A percentile compares a stretch with the other conserved stretches of the same genome.
Conservation (phyloP, 2,329 filamentous ascomycete genomes). For the Phialophora expanda region DNA sequence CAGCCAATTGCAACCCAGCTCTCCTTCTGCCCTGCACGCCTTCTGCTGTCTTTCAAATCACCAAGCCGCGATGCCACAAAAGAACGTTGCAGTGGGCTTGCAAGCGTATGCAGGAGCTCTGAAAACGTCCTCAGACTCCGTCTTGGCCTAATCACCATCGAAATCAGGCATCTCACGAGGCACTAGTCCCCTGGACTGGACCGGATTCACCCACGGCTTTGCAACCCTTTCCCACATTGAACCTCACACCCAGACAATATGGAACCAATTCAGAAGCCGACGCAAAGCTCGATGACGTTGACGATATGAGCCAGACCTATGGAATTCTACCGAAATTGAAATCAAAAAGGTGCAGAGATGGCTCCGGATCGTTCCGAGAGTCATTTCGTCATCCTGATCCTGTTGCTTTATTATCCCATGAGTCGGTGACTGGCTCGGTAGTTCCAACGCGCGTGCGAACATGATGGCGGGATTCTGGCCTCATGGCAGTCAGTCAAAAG, state of each 20-base stretch:
- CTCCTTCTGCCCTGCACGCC: background rate
- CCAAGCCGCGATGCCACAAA: background rate
- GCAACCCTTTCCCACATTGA: background rate
- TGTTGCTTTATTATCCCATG: background rate
- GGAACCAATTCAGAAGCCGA: background rate
- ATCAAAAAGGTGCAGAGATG: background rate
- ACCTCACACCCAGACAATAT: background rate
- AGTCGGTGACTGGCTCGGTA: background rate
- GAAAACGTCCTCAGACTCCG: background rate
- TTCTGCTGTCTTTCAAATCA: background rate
- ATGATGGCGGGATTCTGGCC: background rate
- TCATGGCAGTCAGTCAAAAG: background rate
- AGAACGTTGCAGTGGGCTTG: slow-evolving; percentile 1
- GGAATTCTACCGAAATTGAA: background rate
- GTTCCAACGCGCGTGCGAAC: background rate
- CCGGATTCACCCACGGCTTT: background rate
- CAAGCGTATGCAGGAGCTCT: background rate
- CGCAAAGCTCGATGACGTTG: background rate
- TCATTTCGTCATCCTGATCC: background rate
- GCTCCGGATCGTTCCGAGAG: background rate
- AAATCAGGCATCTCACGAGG: background rate
- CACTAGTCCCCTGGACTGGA: background rate
- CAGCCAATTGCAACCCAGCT: background rate
- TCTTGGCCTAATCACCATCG: background rate
- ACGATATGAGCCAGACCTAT: background rate